Base-by-base conservation (phyloP, 768 basidiomycete genomes). In the Chalciporus chontae region DNA sequence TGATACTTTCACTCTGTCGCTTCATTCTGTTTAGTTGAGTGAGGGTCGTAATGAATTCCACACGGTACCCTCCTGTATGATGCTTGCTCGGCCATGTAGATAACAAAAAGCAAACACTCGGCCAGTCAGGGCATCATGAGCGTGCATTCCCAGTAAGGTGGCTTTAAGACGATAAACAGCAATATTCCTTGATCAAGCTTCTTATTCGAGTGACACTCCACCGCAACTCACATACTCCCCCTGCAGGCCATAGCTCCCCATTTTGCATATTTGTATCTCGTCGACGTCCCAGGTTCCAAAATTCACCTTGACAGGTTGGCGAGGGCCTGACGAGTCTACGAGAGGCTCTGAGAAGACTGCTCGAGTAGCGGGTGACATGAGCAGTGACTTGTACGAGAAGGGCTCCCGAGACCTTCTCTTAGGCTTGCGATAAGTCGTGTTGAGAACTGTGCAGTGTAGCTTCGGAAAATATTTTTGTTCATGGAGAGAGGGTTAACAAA, bases 201-300 rank as follows among this genome's bases (percentile, higher is more conserved):
- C 36, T 39, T 19, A 39, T 40, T 27, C 18, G 14, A 53, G 38
- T 18, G 53, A 57, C 43, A 55, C 43, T 4, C 61, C 55, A 1
- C 67, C 67, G 42, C 69, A 74, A 52, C 74, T 77, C 15, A 81
- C 73, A 57, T 87, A 89, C 61, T 80, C 83, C 13, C 80, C 83
- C 51, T 83, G 74, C 0, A 71, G 71, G 0, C 80, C 84, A 55
- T 74, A 75, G 55, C 85, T 85, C 0, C 86, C 84, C 86, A 88
- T 86, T 39, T 74, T 70, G 69, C 85, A 88, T 27, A 88, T 70
- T 61, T 87, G 80, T 10, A 87, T 66, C 54, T 81, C 78, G 27
- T 73, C 63, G 8, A 85, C 76, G 1, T 58, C 43, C 71, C 79
- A 85, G 1, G 67, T 57, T 0, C 86, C 85, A 18, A 87, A 71